A percentile compares a stretch with the other conserved stretches of the same genome.
Conservation (phyloP, 352 stramenopile genomes). For the Globisporangium splendens region DNA sequence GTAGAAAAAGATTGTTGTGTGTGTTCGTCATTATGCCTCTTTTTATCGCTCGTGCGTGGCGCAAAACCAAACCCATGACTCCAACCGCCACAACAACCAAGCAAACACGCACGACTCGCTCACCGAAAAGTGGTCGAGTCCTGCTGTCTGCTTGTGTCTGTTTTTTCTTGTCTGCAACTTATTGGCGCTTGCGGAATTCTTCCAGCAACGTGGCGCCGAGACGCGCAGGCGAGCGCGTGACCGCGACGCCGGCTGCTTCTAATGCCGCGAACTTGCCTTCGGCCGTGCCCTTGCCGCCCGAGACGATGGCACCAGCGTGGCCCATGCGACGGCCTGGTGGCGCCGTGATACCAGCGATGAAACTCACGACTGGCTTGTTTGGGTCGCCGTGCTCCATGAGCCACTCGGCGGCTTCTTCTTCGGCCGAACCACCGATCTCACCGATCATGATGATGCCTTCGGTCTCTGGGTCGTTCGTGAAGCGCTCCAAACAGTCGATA, state of each 20-base stretch:
- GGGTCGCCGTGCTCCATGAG: constrained; percentile 96
- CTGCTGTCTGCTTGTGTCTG: background rate
- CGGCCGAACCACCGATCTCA: constrained; percentile 98
- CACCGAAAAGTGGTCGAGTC: too few relatives aligned
- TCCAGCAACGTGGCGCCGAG: constrained; percentile 97
- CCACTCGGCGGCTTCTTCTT: constrained; percentile 99
- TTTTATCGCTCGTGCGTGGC: too few relatives aligned
- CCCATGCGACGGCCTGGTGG: constrained; percentile 98
- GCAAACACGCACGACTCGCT: too few relatives aligned
- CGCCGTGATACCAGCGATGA: constrained; percentile 98
- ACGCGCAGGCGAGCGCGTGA: constrained; percentile 95
- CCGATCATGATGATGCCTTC: constrained; percentile 99
- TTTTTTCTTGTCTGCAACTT: constrained; percentile 15
- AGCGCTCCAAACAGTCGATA: constrained; percentile 98
- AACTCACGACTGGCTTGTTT: constrained; percentile 99
- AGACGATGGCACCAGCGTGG: constrained; percentile 99
- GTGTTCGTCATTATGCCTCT: too few relatives aligned
- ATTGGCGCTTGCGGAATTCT: constrained; percentile 87
- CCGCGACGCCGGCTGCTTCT: constrained; percentile 92
- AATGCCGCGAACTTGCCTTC: constrained; percentile 97
- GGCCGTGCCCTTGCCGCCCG: constrained; percentile 97
- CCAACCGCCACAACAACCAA: too few relatives aligned
- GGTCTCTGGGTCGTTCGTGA: constrained; percentile 99
- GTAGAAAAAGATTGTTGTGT: too few relatives aligned
- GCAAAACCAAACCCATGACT: too few relatives aligned